Conservation (phyloP, 192 early-diverging fungal genomes). For the Hyaloraphidium curvatum region DNA sequence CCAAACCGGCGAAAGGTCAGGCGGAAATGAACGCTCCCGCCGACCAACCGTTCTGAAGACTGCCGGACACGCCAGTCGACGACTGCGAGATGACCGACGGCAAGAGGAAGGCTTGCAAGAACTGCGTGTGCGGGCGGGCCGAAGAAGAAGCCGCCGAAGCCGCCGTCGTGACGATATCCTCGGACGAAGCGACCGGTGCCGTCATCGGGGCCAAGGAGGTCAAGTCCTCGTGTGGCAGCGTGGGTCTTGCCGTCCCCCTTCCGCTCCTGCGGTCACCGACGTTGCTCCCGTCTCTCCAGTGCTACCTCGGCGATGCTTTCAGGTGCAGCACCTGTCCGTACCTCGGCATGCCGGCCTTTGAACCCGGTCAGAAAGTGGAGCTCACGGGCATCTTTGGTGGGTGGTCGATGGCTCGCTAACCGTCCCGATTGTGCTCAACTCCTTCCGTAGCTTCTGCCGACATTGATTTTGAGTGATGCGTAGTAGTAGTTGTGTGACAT, state of each 20-base stretch:
- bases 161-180: constrained; percentile 19
- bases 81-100: constrained; percentile 46
- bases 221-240: constrained; percentile 44
- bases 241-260: constrained; percentile 9
- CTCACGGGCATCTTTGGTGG: constrained; percentile 46
- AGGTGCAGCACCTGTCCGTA: constrained; percentile 90
- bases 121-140: constrained; percentile 84
- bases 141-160: constrained; percentile 45
- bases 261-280: constrained; percentile 16
- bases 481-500: too few species aligned
- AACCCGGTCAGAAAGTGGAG: constrained; percentile 80
- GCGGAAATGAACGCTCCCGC: constrained; percentile 20
- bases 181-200: constrained; percentile 13
- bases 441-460: too few species aligned
- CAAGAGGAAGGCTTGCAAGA: constrained; percentile 89
- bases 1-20: constrained; percentile 35
- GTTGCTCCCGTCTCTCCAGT: constrained; percentile 17
- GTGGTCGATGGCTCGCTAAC: too few species aligned
- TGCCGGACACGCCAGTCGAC: constrained; percentile 27
- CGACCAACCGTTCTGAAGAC: constrained; percentile 20
- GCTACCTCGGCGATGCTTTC: constrained; percentile 93
- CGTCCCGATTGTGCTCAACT: too few species aligned
- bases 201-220: constrained; percentile 17
- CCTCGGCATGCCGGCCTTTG: constrained; percentile 90
- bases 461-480: too few species aligned